These are phyloP conservation scores for Vaccinium macrocarpon DNA, from an alignment of 148 eudicot species.

Conservation along the genomic window DNA sequence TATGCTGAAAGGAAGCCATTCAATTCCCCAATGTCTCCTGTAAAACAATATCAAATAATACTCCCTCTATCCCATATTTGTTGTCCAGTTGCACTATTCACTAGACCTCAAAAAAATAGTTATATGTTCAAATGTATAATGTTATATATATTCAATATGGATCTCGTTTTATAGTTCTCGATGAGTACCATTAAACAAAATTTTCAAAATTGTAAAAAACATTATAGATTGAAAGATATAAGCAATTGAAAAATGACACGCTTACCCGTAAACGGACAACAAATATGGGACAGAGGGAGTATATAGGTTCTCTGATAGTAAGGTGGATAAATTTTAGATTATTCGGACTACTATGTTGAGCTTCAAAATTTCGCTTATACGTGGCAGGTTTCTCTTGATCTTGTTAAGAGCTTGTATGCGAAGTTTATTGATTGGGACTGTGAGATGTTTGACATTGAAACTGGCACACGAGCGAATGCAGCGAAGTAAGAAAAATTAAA, in stretches of 20 bases:
- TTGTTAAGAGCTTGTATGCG: slow-evolving; percentile 94
- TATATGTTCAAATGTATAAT: too few relatives aligned
- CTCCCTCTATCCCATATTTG: too few relatives aligned
- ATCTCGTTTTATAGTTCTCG: too few relatives aligned
- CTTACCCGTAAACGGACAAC: too few relatives aligned
- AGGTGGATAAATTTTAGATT: neutral
- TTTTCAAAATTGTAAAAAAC: too few relatives aligned
- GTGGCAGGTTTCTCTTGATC: slow-evolving; percentile 93
- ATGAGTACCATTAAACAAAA: too few relatives aligned
- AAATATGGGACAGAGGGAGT: too few relatives aligned
- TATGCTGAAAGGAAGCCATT: neutral
- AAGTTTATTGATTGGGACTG: slow-evolving; percentile 97
- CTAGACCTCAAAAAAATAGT: too few relatives aligned
- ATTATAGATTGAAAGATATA: too few relatives aligned
- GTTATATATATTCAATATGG: too few relatives aligned
- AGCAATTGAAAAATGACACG: too few relatives aligned
- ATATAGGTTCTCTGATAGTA: neutral
- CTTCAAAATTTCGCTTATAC: slow-evolving; percentile 2
- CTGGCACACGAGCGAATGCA: slow-evolving; percentile 77
- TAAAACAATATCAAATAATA: neutral
- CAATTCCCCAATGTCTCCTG: slow-evolving; percentile 1
- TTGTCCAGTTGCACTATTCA: too few relatives aligned
- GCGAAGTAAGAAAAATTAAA: slow-evolving; percentile 57
- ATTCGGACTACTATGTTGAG: neutral
- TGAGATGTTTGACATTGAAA: slow-evolving; percentile 83